Evolutionary conservation across 805 yeast species (phyloP).

Genomic region (Wickerhamomyces alni): DNA sequence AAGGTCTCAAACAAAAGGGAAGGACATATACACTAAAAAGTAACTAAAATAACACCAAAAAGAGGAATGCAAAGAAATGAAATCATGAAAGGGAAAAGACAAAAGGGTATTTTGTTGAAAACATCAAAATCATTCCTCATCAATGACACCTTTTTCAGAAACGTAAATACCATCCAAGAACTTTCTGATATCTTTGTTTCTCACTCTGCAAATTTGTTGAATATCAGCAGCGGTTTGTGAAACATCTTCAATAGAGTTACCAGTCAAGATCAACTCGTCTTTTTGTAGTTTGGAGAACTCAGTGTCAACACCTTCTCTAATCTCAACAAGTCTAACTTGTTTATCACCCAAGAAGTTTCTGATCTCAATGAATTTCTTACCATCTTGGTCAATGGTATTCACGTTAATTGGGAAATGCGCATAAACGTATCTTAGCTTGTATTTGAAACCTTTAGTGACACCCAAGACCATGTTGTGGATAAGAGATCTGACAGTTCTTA

Average conservation of each 20-base stretch:
- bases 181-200: slow-evolving; percentile 99
- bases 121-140: slow-evolving; percentile 42
- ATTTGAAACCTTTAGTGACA: slow-evolving; percentile 98
- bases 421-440: slow-evolving; percentile 99
- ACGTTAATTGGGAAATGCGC: slow-evolving; percentile 99
- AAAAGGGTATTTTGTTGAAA: not conserved
- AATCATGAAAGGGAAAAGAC: not conserved
- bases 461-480: slow-evolving; percentile 93
- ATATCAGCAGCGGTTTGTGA: slow-evolving; percentile 98
- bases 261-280: slow-evolving; percentile 90
- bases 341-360: slow-evolving; percentile 99
- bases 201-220: slow-evolving; percentile 96
- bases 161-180: slow-evolving; percentile 99
- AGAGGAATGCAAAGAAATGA: not conserved
- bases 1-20: not conserved
- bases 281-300: slow-evolving; percentile 79
- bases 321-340: slow-evolving; percentile 84
- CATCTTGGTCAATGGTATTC: slow-evolving; percentile 78
- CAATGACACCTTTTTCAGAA: slow-evolving; percentile 88
- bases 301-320: slow-evolving; percentile 84
- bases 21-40: not conserved
- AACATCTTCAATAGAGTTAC: slow-evolving; percentile 96
- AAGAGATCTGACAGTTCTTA: slow-evolving; percentile 97
- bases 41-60: not conserved
- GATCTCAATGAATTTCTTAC: slow-evolving; percentile 76